A percentile compares a stretch with the other conserved stretches of the same genome.
These are phyloP conservation scores for Neurospora sp. DNA, from an alignment of 495 filamentous ascomycete genomes.

Conservation along the genomic window DNA sequence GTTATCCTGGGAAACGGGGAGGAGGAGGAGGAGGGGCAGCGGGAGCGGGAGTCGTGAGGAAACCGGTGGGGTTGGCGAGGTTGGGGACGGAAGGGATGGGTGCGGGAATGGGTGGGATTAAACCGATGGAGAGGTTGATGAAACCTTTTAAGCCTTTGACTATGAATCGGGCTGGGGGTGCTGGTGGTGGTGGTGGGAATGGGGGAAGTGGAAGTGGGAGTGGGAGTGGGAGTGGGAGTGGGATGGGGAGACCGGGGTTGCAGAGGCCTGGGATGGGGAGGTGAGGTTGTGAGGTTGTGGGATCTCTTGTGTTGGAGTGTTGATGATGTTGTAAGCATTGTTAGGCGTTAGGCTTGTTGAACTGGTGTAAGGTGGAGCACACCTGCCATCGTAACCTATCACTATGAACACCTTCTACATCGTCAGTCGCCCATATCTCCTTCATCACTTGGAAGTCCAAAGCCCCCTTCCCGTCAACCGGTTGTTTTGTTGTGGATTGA, in stretches of 20 bases:
- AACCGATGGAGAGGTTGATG: constrained; percentile 31
- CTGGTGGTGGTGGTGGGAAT: neutral
- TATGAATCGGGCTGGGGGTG: constrained; percentile 20
- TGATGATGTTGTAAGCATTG: neutral
- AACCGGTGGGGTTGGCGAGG: neutral
- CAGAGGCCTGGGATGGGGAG: neutral
- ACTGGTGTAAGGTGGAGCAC: neutral
- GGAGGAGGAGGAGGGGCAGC: neutral
- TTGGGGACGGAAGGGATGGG: neutral
- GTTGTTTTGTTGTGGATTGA: neutral
- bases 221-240: neutral
- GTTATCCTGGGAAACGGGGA: constrained; percentile 22
- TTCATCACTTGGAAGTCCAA: neutral
- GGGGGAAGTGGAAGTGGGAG: neutral
- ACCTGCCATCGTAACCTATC: too few species aligned
- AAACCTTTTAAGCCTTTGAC: constrained; percentile 40
- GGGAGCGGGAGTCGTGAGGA: neutral
- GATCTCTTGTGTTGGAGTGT: neutral
- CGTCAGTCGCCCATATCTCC: neutral
- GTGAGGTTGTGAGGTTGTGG: neutral
- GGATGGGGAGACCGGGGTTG: neutral
- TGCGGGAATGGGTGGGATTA: constrained; percentile 22
- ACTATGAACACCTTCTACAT: neutral
- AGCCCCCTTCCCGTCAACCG: neutral
- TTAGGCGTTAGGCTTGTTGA: neutral